These are phyloP conservation scores for Aspergillus cavernicola DNA, from an alignment of 495 filamentous ascomycete genomes.

Conservation along the genomic window DNA sequence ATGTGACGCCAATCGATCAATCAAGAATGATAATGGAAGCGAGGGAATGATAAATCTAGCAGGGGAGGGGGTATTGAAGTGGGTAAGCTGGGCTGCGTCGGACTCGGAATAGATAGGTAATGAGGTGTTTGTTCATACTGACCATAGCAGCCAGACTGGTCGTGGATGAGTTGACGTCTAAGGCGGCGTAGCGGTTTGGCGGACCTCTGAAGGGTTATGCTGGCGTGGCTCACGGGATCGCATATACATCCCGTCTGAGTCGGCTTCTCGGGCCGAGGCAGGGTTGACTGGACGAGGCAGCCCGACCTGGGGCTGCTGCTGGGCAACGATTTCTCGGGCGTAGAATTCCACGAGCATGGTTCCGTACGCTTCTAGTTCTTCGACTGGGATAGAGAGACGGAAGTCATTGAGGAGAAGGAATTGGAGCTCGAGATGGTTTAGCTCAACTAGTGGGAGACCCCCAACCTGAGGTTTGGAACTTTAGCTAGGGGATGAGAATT, in stretches of 20 bases:
- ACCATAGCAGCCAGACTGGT: background rate
- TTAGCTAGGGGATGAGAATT: slow-evolving; percentile 2
- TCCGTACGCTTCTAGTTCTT: slow-evolving; percentile 94
- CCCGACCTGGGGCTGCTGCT: slow-evolving; percentile 40
- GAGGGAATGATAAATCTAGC: background rate
- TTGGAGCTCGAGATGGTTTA: slow-evolving; percentile 96
- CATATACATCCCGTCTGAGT: slow-evolving; percentile 40
- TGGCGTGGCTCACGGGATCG: slow-evolving; percentile 33
- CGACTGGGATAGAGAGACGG: slow-evolving; percentile 86
- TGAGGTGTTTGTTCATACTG: background rate
- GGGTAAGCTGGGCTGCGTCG: no score
- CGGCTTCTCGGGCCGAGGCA: slow-evolving; percentile 16
- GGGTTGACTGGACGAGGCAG: slow-evolving; percentile 23
- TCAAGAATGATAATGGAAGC: background rate
- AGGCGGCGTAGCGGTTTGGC: slow-evolving; percentile 44
- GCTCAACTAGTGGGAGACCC: slow-evolving; percentile 88
- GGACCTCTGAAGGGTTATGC: slow-evolving; percentile 24
- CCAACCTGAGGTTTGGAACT: slow-evolving; percentile 63
- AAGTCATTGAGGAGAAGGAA: slow-evolving; percentile 97
- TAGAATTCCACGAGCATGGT: slow-evolving; percentile 99
- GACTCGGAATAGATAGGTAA: no score
- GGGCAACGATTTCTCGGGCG: slow-evolving; percentile 80
- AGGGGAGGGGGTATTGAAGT: background rate
- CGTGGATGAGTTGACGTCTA: no score
- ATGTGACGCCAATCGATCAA: slow-evolving; percentile 19